Evolutionary conservation across 73 alveolate genomes (phyloP).

Genomic region (Tetrahymena borealis): DNA sequence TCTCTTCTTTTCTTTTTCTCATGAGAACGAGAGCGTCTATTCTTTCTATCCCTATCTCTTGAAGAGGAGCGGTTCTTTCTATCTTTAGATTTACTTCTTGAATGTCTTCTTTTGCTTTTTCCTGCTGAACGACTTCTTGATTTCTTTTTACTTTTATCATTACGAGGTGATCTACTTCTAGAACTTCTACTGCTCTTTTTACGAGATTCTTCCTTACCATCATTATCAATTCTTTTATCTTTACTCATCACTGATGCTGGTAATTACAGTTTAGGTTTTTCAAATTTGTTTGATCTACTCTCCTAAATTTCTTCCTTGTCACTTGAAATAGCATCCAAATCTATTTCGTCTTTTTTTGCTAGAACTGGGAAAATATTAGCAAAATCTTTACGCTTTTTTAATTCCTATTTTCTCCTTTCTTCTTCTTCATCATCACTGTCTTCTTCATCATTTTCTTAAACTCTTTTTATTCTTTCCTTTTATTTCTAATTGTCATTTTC

Average conservation of each 20-base stretch:
- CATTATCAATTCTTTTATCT: background rate
- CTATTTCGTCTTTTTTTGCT: slow-evolving; percentile 14
- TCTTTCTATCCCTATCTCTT: slow-evolving; percentile 12
- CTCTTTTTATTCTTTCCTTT: slow-evolving; percentile 16
- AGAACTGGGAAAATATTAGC: background rate
- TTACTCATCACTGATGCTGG: slow-evolving; percentile 20
- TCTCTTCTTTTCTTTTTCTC: background rate
- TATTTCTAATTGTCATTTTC: slow-evolving; percentile 20
- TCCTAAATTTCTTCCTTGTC: background rate
- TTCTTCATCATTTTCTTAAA: background rate
- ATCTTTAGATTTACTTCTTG: background rate
- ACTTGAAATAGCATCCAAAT: slow-evolving; percentile 15
- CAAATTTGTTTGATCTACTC: background rate
- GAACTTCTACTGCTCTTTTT: background rate
- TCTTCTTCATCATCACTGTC: background rate
- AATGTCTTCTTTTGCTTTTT: slow-evolving; percentile 8
- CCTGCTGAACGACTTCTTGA: slow-evolving; percentile 26
- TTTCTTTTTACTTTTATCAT: background rate
- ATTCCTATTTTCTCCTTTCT: background rate
- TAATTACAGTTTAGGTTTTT: background rate
- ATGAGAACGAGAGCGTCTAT: background rate
- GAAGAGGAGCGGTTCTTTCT: background rate
- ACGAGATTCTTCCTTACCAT: background rate
- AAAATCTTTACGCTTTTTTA: background rate
- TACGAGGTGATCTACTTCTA: background rate